Conservation (phyloP, 78 protist genomes). For the Blattamonas nauphoetae region DNA sequence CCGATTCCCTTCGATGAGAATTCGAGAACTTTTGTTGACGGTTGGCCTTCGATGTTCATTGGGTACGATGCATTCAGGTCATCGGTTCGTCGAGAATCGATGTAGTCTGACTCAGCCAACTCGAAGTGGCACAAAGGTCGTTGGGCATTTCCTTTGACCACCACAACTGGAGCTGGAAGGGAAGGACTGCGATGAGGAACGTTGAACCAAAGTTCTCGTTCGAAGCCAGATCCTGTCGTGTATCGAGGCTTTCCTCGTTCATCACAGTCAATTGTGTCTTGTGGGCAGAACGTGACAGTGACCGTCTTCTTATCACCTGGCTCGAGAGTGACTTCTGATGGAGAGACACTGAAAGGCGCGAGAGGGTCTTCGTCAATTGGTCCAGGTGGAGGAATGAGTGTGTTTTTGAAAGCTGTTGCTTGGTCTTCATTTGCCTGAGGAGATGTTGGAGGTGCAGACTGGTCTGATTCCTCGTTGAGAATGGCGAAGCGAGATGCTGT, state of each 20-base stretch:
- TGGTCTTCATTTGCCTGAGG: background rate
- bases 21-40: slow-evolving; percentile 43
- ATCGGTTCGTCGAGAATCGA: slow-evolving; percentile 25
- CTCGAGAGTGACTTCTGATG: background rate
- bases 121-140: slow-evolving; percentile 64
- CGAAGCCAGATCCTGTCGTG: no score
- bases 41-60: slow-evolving; percentile 21
- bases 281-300: background rate
- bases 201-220: background rate
- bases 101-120: slow-evolving; percentile 37
- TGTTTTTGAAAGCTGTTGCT: background rate
- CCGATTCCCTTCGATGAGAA: slow-evolving; percentile 43
- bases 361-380: background rate
- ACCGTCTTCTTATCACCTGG: background rate
- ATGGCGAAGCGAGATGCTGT: slow-evolving; percentile 19
- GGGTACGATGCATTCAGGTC: slow-evolving; percentile 41
- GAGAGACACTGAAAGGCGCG: background rate
- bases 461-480: background rate
- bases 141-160: background rate
- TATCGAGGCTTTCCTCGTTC: no score
- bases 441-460: background rate
- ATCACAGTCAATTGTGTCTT: background rate
- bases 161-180: background rate
- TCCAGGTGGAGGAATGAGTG: background rate
- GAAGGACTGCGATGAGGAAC: background rate